phyloP scores from a whole-genome alignment of 2,329 filamentous ascomycete genomes.

The Hypoxylon sp. region DNA sequence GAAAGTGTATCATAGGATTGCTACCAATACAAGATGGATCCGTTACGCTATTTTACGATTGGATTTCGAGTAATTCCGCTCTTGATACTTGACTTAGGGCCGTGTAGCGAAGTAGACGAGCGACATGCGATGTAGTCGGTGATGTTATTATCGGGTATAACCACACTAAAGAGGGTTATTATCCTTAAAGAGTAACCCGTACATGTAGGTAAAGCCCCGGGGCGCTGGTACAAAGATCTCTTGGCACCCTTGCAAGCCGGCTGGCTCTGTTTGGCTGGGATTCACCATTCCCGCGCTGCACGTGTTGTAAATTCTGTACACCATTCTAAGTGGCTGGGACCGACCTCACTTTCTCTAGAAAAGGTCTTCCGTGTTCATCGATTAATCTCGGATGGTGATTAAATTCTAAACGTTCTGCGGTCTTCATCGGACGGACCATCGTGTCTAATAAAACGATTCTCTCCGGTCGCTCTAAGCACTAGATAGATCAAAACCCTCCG shows the following conservation, averaged over 20 bases:
- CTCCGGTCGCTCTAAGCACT: conserved; percentile 1
- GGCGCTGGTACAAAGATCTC: conserved; percentile 10
- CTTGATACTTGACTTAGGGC: background rate
- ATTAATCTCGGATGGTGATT: conserved; percentile 1
- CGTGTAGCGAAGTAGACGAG: background rate
- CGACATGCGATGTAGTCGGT: background rate
- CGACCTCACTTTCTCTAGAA: conserved; percentile 13
- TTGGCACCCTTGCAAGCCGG: conserved; percentile 18
- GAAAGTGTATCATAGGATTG: background rate
- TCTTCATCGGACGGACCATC: background rate
- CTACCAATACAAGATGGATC: background rate
- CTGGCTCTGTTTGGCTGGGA: conserved; percentile 19
- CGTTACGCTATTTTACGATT: background rate
- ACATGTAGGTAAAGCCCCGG: background rate
- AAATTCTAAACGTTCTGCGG: conserved; percentile 3
- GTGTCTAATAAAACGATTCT: background rate
- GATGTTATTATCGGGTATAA: conserved; percentile 4
- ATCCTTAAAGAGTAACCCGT: conserved; percentile 1
- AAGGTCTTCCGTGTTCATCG: conserved; percentile 1
- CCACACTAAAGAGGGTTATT: background rate
- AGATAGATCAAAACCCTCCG: background rate
- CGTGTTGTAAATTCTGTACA: conserved; percentile 24
- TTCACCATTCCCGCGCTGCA: conserved; percentile 21
- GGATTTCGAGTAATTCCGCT: background rate
- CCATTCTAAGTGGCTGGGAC: conserved; percentile 8